Evolutionary conservation across 2,329 filamentous ascomycete genomes (phyloP), one percentile per base, ranked within the genome.

Genomic region (Beauveria sp.): DNA sequence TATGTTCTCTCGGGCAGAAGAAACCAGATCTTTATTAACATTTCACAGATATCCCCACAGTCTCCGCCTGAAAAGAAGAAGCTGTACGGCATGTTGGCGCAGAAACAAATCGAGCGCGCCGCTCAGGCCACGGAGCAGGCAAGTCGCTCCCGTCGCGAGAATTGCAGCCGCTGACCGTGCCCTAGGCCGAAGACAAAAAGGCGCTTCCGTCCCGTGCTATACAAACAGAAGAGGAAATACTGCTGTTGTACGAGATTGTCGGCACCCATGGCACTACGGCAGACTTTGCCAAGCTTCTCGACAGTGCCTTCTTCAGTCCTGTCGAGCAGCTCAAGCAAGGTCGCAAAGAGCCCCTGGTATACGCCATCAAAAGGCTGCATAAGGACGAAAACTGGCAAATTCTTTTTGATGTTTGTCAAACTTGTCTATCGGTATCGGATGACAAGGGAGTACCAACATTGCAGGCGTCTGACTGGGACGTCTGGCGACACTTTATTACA

Each of bases 31-130:
- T 6, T 16, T 38, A 30, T 16, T 47, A 10, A 56, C 20, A 9
- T 3, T 30, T 2, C 22, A 16, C 28, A 82, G 80, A 75, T 70
- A 47, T 81, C 77, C 65, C 67, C 75, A 2, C 79, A 82, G 62
- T 77, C 76, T 28, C 74, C 79, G 0, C 73, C 76, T 0, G 75
- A 77, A 20, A 84, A 82, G 69, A 77, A 74, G 62, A 79, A 78
- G 62, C 71, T 85, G 0, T 85, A 83, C 60, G 74, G 77, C 14
- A 79, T 77, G 65, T 70, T 85, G 18, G 77, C 80, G 0, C 67
- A 78, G 20, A 81, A 80, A 67, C 80, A 82, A 66, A 77, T 81
- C 1, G 78, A 82, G 62, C 75, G 78, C 54, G 80, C 79, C 3
- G 79, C 79, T 1, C 77, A 79, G 46, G 62, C 74, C 1, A 68